phyloP scores from a whole-genome alignment of 1,139 yeast species.

The Suhomyces yuchorum region DNA sequence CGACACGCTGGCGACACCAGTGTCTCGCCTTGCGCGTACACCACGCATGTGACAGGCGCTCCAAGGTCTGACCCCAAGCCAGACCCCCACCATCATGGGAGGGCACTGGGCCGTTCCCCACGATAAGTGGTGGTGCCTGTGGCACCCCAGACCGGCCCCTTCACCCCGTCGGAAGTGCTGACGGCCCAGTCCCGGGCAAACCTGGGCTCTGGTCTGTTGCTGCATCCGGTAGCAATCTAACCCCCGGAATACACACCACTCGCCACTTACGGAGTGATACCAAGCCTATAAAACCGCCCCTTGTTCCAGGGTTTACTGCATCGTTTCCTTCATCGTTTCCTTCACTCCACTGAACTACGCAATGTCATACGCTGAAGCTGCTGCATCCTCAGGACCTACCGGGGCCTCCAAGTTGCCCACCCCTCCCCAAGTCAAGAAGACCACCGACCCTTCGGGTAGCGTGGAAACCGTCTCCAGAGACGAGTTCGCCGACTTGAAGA shows the following conservation, averaged over 20 bases:
- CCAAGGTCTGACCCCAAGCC: too few relatives aligned
- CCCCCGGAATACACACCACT: not conserved
- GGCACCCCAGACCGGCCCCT: too few relatives aligned
- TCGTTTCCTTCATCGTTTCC: too few relatives aligned
- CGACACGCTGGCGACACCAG: too few relatives aligned
- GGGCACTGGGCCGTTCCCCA: too few relatives aligned
- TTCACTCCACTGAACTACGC: not conserved
- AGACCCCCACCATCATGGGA: too few relatives aligned
- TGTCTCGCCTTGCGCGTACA: too few relatives aligned
- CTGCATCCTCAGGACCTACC: constrained; percentile 40
- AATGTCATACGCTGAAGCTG: constrained; percentile 43
- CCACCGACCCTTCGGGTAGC: constrained; percentile 28
- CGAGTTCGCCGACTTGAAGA: constrained; percentile 33
- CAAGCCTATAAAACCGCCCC: constrained; percentile 1
- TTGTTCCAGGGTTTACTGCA: not conserved
- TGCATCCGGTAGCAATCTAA: not conserved
- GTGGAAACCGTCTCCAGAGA: constrained; percentile 32
- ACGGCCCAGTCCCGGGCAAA: not conserved
- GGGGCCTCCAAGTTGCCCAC: constrained; percentile 28
- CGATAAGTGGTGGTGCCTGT: too few relatives aligned
- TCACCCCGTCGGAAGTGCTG: not conserved
- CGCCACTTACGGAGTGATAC: not conserved
- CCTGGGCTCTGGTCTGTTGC: not conserved
- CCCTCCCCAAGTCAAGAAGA: constrained; percentile 27
- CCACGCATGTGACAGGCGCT: too few relatives aligned